Conservation (phyloP, 2,329 filamentous ascomycete genomes). For the Talaromyces rugulosus region DNA sequence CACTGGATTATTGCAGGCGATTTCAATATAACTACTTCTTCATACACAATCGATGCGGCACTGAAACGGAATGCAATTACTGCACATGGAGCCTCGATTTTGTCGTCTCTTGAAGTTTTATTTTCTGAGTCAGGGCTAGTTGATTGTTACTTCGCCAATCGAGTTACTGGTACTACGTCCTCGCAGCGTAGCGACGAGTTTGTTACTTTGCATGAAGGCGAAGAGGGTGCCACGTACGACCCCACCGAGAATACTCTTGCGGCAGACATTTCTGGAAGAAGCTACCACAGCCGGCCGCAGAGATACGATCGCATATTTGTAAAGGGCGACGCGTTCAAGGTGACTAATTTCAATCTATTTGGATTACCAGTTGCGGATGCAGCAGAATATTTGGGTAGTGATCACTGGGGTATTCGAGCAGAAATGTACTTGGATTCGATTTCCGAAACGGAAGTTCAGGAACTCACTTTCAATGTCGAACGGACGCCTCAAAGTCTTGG, state of each 20-base stretch:
- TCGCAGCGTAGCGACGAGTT: constrained; percentile 14
- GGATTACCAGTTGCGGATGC: constrained; percentile 30
- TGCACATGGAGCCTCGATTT: constrained; percentile 38
- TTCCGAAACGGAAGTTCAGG: background rate
- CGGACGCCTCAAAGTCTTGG: background rate
- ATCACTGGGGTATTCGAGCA: constrained; percentile 23
- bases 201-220: constrained; percentile 50
- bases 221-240: constrained; percentile 63
- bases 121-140: constrained; percentile 40
- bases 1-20: constrained; percentile 60
- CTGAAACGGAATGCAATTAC: constrained; percentile 53
- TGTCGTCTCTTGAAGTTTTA: constrained; percentile 46
- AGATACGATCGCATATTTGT: constrained; percentile 62
- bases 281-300: constrained; percentile 55
- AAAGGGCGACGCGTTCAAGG: constrained; percentile 35
- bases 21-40: constrained; percentile 61
- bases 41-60: constrained; percentile 52
- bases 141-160: background rate
- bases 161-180: background rate
- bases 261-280: constrained; percentile 44
- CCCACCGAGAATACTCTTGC: constrained; percentile 56
- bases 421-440: constrained; percentile 2
- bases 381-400: constrained; percentile 25
- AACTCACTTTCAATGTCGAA: background rate
- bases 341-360: constrained; percentile 55